phyloP scores from a whole-genome alignment of 1,139 yeast species.

The Taphrina communis region DNA sequence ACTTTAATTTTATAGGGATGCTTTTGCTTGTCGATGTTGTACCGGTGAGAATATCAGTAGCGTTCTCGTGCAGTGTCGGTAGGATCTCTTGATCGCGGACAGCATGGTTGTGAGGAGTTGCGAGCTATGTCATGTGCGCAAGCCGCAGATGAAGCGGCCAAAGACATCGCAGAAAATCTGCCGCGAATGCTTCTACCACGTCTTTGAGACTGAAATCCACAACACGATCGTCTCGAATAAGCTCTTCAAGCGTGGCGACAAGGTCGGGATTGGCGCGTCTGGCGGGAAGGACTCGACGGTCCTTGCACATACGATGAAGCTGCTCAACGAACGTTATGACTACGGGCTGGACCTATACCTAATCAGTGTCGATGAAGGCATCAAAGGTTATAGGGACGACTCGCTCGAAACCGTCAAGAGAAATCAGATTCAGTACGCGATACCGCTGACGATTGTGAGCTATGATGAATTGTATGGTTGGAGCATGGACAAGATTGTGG shows the following conservation, averaged over 20 bases:
- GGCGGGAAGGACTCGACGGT: slow-evolving; percentile 99
- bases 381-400: slow-evolving; percentile 95
- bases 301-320: slow-evolving; percentile 82
- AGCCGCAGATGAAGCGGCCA: slow-evolving; percentile 90
- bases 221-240: slow-evolving; percentile 75
- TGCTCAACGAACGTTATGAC: slow-evolving; percentile 82
- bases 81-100: background rate
- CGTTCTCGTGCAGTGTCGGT: background rate
- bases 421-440: slow-evolving; percentile 82
- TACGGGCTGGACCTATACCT: slow-evolving; percentile 84
- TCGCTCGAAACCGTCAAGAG: slow-evolving; percentile 95
- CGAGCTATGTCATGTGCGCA: slow-evolving; percentile 82
- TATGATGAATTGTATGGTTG: slow-evolving; percentile 86
- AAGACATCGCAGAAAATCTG: slow-evolving; percentile 91
- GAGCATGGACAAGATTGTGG: slow-evolving; percentile 98
- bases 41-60: background rate
- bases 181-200: slow-evolving; percentile 84
- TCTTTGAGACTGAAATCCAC: slow-evolving; percentile 95
- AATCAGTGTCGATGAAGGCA: slow-evolving; percentile 93
- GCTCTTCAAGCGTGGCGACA: slow-evolving; percentile 79
- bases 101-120: slow-evolving; percentile 56
- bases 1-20: too few relatives aligned
- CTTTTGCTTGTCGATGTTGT: too few relatives aligned
- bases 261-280: slow-evolving; percentile 95
- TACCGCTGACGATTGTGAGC: slow-evolving; percentile 88